phyloP scores from a whole-genome alignment of 169 alveolate genomes.

The Hepatocystis sp. region DNA sequence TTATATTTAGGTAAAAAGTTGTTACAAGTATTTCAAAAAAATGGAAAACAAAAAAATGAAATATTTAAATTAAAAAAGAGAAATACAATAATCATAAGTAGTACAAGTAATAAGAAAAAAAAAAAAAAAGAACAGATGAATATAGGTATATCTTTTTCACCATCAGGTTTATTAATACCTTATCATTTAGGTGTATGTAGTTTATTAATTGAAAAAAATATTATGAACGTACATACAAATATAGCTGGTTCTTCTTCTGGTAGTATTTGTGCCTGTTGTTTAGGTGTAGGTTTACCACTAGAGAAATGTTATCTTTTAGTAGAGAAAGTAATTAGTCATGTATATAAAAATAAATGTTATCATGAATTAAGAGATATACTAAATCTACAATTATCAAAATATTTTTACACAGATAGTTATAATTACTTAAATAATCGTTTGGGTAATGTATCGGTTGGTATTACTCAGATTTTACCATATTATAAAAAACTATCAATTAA shows the following conservation, averaged over 20 bases:
- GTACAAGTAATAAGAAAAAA: no score
- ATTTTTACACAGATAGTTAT: constrained; percentile 69
- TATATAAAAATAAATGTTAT: constrained; percentile 46
- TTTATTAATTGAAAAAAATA: constrained; percentile 78
- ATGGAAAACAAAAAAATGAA: no score
- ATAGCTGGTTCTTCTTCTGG: constrained; percentile 86
- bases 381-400: constrained; percentile 21
- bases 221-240: constrained; percentile 78
- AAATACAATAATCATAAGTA: no score
- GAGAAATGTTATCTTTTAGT: constrained; percentile 55
- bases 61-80: no score
- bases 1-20: no score
- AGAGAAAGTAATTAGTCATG: constrained; percentile 77
- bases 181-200: constrained; percentile 82
- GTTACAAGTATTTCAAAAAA: no score
- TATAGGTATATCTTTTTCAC: constrained; percentile 82
- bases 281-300: constrained; percentile 58
- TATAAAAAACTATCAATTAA: constrained; percentile 64
- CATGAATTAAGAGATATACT: constrained; percentile 75
- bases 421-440: constrained; percentile 74
- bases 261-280: constrained; percentile 75
- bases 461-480: constrained; percentile 40
- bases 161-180: constrained; percentile 84
- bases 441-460: constrained; percentile 77
- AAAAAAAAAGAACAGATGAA: constrained; percentile 31